phyloP scores from a whole-genome alignment of 2,329 filamentous ascomycete genomes.

The Cryphonectria parasitica region DNA sequence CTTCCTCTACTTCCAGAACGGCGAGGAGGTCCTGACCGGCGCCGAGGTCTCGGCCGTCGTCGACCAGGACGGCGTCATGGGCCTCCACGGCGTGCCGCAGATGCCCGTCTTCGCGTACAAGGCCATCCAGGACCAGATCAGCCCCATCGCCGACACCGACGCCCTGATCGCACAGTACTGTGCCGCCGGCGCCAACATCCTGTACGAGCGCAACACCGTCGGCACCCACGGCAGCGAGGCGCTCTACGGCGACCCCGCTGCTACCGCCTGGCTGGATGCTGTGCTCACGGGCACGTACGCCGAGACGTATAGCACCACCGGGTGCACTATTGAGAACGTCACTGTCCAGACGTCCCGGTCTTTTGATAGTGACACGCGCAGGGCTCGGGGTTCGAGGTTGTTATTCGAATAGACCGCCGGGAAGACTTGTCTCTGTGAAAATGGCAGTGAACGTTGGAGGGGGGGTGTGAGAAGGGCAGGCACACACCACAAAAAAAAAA shows the following conservation, averaged over 20 bases:
- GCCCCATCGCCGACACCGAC: conserved; percentile 46
- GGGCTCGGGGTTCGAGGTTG: background rate
- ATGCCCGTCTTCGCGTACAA: conserved; percentile 54
- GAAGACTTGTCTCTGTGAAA: no score
- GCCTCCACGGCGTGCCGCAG: conserved; percentile 46
- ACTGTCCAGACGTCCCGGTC: conserved; percentile 2
- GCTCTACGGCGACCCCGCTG: conserved; percentile 32
- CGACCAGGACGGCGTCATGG: conserved; percentile 39
- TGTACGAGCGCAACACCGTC: conserved; percentile 47
- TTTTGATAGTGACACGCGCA: background rate
- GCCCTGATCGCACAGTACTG: conserved; percentile 45
- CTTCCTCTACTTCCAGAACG: conserved; percentile 45
- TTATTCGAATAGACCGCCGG: background rate
- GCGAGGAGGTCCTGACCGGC: conserved; percentile 33
- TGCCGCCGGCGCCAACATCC: conserved; percentile 45
- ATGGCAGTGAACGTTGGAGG: background rate
- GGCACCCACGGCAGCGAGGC: conserved; percentile 45
- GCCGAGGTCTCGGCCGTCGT: conserved; percentile 35
- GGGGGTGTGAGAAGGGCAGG: background rate
- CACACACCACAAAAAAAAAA: background rate
- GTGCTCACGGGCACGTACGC: conserved; percentile 30
- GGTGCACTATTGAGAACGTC: conserved; percentile 31
- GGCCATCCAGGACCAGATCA: conserved; percentile 48
- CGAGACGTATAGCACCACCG: conserved; percentile 16
- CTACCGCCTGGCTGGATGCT: conserved; percentile 33